Percentiles rank a stretch among this genome's conserved stretches.
phyloP scores from a whole-genome alignment of 2,329 filamentous ascomycete species.

The Ambrosiella xylebori region DNA sequence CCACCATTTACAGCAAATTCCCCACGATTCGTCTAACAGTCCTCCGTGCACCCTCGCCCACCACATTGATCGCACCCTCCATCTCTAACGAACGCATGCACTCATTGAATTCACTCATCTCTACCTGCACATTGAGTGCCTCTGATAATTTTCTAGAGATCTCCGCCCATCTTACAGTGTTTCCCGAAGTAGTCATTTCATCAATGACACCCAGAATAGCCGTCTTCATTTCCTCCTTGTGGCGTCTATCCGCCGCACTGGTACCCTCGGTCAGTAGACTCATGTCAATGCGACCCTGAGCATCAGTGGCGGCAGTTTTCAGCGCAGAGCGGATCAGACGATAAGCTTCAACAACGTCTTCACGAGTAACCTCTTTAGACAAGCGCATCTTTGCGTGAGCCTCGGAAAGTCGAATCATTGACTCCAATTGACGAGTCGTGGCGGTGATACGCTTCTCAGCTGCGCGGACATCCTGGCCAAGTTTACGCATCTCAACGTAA shows the following conservation, averaged over 20 bases:
- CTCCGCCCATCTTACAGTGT: constrained; percentile 58
- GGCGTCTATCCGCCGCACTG: constrained; percentile 66
- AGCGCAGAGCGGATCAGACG: constrained; percentile 84
- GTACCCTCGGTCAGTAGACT: constrained; percentile 87
- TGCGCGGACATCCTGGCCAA: constrained; percentile 72
- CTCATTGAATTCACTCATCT: constrained; percentile 67
- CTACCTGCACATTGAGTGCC: constrained; percentile 51
- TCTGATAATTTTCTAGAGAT: constrained; percentile 58
- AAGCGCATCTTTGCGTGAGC: constrained; percentile 97
- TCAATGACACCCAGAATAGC: constrained; percentile 61
- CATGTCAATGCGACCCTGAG: constrained; percentile 92
- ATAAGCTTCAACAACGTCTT: constrained; percentile 79
- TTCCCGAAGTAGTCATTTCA: constrained; percentile 53
- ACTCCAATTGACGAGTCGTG: constrained; percentile 89
- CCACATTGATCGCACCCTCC: constrained; percentile 65
- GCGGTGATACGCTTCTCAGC: constrained; percentile 94
- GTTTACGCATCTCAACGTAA: constrained; percentile 88
- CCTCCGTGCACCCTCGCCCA: constrained; percentile 70
- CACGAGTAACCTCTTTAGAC: constrained; percentile 52
- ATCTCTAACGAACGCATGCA: constrained; percentile 64
- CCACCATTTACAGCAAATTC: background rate
- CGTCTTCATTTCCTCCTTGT: constrained; percentile 59
- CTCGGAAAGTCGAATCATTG: constrained; percentile 93
- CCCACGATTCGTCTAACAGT: constrained; percentile 31
- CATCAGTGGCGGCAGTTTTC: constrained; percentile 92